A percentile compares a stretch with the other conserved stretches of the same genome.
Evolutionary conservation across 305 asterid species (phyloP).

Genomic region (Plantago coronopus): DNA sequence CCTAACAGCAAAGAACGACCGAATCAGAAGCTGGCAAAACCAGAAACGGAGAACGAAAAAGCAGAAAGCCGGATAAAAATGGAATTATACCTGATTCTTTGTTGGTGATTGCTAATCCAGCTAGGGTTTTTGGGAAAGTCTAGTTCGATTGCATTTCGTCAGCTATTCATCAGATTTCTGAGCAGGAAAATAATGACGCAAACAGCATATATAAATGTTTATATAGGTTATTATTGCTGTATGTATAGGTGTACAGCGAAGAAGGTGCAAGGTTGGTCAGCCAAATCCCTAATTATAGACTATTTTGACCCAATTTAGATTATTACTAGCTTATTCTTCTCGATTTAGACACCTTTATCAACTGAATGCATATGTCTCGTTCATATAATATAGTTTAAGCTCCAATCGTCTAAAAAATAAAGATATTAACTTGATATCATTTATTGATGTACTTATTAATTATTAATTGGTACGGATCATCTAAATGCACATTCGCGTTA

Average conservation of each 20-base stretch:
- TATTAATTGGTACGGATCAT: no score
- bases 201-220: not conserved
- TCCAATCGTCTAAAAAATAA: no score
- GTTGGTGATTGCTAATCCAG: not conserved
- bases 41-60: no score
- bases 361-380: no score
- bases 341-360: no score
- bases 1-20: not conserved
- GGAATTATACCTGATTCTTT: not conserved
- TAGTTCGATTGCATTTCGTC: not conserved
- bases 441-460: no score
- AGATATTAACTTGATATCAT: no score
- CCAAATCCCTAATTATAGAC: not conserved
- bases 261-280: not conserved
- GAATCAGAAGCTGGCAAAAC: not conserved
- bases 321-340: no score
- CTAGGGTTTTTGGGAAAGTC: not conserved
- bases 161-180: no score
- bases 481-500: no score
- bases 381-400: no score
- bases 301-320: not conserved
- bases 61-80: not conserved
- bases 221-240: not conserved
- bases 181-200: not conserved
- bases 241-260: not conserved